Evolutionary conservation across 2,329 filamentous ascomycete species (phyloP), one percentile per base, ranked within the genome.

Genomic region (Monilinia aucupariae): DNA sequence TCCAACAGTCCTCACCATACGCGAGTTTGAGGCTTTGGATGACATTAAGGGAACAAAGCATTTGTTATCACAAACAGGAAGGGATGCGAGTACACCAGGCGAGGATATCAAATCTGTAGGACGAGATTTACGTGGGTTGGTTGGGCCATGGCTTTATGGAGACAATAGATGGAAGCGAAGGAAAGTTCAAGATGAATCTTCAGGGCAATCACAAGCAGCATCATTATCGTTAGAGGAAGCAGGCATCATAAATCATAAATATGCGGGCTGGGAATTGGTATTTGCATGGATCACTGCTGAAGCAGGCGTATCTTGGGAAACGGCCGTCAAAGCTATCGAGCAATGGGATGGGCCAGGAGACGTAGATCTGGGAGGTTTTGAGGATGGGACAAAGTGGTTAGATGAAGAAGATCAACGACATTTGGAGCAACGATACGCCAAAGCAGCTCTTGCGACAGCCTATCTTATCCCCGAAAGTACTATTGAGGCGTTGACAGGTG

Each of bases 301-400:
- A 65, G 85, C 88, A 0, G 77, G 78, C 4, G 78, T 78, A 25
- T 82, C 85, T 20, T 88, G 90, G 80, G 77, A 74, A 32, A 77
- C 85, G n/a, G 82, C 84, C n/a, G 78, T 86, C 39, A 79, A 80
- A 55, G 85, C 82, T 9, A 77, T 92, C 41, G 82, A 86, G 65
- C 82, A 89, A 67, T 93, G 89, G 89, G 84, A 87, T 69, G 90
- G 89, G 0, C 88, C 89, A 0, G 78, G 78, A 8, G 89, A 92
- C 70, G 80, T 88, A 53, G 87, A 92, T 67, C 73, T 91, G 5
- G 87, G 86, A 4, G 83, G 82, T 15, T 83, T 81, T 67, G 80
- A 81, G 48, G 75, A 78, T 64, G 73, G 75, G 9, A 78, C 78
- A 2, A 74, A 80, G 54, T 84, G 84, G 76, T 73, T 91, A 55